Percentiles rank a stretch among this genome's conserved stretches.
These are phyloP conservation scores for Polyrhizophydium stewartii DNA, from an alignment of 371 early-diverging fungal genomes.

Conservation along the genomic window DNA sequence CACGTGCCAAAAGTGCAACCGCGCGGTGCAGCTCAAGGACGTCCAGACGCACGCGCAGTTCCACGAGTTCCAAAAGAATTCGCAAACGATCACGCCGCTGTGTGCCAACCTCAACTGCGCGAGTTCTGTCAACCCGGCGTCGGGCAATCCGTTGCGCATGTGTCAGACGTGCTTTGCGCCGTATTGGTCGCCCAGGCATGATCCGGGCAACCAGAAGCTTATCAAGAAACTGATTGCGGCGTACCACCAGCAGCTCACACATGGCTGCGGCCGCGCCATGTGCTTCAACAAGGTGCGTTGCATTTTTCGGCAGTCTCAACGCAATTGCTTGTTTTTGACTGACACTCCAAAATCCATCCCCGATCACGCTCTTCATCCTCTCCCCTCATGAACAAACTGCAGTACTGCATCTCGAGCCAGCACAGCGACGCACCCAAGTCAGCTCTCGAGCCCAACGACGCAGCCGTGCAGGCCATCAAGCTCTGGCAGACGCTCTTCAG, in stretches of 20 bases:
- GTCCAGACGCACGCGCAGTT: slow-evolving; percentile 67
- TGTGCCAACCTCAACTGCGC: slow-evolving; percentile 77
- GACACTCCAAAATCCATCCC: not conserved
- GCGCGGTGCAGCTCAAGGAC: slow-evolving; percentile 73
- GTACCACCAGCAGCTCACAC: slow-evolving; percentile 72
- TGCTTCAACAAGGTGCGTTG: slow-evolving; percentile 61
- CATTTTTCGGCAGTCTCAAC: slow-evolving; percentile 3
- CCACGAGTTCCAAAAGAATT: slow-evolving; percentile 64
- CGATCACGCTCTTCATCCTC: too few species aligned
- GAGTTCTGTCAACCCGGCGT: slow-evolving; percentile 35
- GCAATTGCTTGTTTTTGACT: not conserved
- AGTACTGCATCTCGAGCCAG: slow-evolving; percentile 61
- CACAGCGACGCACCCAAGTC: slow-evolving; percentile 20
- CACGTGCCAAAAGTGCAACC: slow-evolving; percentile 68
- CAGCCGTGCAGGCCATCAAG: slow-evolving; percentile 45
- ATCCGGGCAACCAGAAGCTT: slow-evolving; percentile 70
- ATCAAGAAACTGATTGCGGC: slow-evolving; percentile 65
- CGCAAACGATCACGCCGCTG: slow-evolving; percentile 25
- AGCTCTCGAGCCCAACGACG: slow-evolving; percentile 62
- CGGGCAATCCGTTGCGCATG: slow-evolving; percentile 41
- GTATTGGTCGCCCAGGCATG: slow-evolving; percentile 74
- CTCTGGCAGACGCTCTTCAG: slow-evolving; percentile 20
- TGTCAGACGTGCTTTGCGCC: slow-evolving; percentile 81
- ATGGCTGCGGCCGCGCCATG: slow-evolving; percentile 68
- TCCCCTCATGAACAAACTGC: not conserved